Percentiles rank a stretch among this genome's conserved stretches.
Evolutionary conservation across 495 filamentous ascomycete species (phyloP).

Genomic region (Podospora anserina): DNA sequence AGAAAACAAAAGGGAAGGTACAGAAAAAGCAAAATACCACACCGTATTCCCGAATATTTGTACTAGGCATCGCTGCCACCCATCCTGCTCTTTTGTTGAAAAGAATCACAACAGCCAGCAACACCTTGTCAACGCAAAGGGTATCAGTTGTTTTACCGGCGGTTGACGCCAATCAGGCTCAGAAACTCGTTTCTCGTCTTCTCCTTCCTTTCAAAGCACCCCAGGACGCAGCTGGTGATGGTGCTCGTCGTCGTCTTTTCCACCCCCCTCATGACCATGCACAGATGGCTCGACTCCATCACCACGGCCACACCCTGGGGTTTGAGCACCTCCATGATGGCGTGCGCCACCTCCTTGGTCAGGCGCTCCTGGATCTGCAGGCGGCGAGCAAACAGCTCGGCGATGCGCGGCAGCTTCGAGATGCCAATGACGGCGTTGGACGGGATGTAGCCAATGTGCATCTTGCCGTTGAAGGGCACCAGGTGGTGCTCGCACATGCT

Average conservation of each 20-base stretch:
- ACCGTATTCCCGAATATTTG: conserved; percentile 4
- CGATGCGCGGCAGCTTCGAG: conserved; percentile 90
- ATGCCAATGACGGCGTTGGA: conserved; percentile 82
- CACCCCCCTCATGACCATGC: conserved; percentile 96
- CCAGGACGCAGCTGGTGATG: conserved; percentile 93
- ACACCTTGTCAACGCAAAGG: background rate
- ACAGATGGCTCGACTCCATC: conserved; percentile 96
- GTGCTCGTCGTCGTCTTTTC: conserved; percentile 84
- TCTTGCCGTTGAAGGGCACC: conserved; percentile 95
- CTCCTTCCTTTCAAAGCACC: conserved; percentile 85
- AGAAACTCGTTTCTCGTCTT: conserved; percentile 95
- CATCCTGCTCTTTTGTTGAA: conserved; percentile 23
- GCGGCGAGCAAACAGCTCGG: conserved; percentile 92
- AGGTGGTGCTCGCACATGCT: conserved; percentile 97
- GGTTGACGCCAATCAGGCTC: conserved; percentile 65
- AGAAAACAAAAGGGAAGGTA: background rate
- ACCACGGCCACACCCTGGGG: conserved; percentile 95
- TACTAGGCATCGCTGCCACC: conserved; percentile 18
- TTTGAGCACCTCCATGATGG: conserved; percentile 85
- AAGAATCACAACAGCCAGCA: conserved; percentile 3
- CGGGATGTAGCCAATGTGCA: conserved; percentile 99
- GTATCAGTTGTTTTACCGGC: conserved; percentile 14
- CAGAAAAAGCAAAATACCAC: conserved; percentile 11
- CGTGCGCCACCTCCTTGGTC: conserved; percentile 93
- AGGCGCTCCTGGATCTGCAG: conserved; percentile 94